Percentiles rank a stretch among this genome's conserved stretches.
Conservation (phyloP, 2,329 filamentous ascomycete genomes). For the Clarireedia monteithiana region DNA sequence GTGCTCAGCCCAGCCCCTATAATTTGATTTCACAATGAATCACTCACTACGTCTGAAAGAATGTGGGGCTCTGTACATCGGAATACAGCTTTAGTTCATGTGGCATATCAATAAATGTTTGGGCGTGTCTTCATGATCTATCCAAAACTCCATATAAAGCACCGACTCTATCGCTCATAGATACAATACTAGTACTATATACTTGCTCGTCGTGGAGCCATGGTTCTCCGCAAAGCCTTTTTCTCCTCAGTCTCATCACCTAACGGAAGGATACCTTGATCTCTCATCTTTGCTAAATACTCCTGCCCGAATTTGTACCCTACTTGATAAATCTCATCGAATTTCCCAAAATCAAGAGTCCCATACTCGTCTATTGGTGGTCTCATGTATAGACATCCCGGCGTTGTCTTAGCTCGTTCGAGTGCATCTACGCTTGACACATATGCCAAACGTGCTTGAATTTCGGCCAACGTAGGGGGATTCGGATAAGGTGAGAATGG, state of each 20-base stretch:
- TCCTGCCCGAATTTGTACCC: slow-evolving; percentile 82
- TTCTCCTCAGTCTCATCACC: slow-evolving; percentile 69
- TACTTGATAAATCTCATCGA: slow-evolving; percentile 90
- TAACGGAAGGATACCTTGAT: slow-evolving; percentile 66
- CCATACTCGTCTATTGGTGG: slow-evolving; percentile 91
- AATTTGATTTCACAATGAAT: too few species aligned
- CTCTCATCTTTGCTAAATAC: slow-evolving; percentile 68
- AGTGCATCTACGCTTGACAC: slow-evolving; percentile 91
- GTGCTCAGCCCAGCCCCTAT: too few species aligned
- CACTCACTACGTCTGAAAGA: too few species aligned
- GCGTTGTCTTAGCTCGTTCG: slow-evolving; percentile 83
- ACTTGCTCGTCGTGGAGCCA: slow-evolving; percentile 72
- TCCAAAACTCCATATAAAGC: background rate
- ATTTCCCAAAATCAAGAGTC: slow-evolving; percentile 92
- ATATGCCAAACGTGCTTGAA: slow-evolving; percentile 89
- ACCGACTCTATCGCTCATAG: background rate
- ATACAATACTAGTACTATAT: slow-evolving; percentile 40
- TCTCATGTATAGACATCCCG: slow-evolving; percentile 92
- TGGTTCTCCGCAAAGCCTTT: slow-evolving; percentile 67
- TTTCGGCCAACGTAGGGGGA: slow-evolving; percentile 89
- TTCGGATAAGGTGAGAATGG: slow-evolving; percentile 85
- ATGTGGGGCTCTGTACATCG: too few species aligned
- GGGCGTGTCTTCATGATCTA: background rate
- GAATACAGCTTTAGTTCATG: background rate
- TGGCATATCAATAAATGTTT: background rate